Evolutionary conservation across 441 rosid genomes (phyloP), one percentile per base, ranked within the genome.

Genomic region (Caryocar brasiliense): DNA sequence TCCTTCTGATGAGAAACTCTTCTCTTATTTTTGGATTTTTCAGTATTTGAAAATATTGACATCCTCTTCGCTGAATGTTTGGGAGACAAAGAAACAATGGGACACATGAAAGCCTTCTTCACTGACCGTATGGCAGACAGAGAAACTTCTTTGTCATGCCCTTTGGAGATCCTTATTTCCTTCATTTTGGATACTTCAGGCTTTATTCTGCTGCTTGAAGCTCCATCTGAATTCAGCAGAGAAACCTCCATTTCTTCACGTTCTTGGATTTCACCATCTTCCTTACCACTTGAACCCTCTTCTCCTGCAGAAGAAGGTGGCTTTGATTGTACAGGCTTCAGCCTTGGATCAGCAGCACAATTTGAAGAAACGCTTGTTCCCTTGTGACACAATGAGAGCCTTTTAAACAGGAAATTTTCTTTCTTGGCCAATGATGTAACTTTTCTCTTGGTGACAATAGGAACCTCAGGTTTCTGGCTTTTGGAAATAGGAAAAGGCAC

Each of bases 351-450:
- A 47, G 33, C 43, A 35, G 10, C 43, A 56, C 34, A 56, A 40
- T 23, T 58, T 4, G 43, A 36, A 4, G 38, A 30, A 51, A 45
- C 53, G 14, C 40, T 46, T 18, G 40, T 38, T 39, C 27, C 63
- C 59, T 40, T 40, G 19, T 7, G 1, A 54, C 66, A 51, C 25
- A 51, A 54, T 38, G 62, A 32, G 23, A 56, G 55, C 25, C 71
- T 69, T 8, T 37, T 61, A 40, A 20, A 38, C n/a, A 54, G 59
- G 51, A 37, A 42, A 42, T 14, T 53, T 48, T 39, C 39, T 51
- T 48, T 48, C 22, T 50, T 33, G 20, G 35, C 63, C 44, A 35
- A 10, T 49, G 64, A 34, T 38, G 67, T 35, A 2, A 2, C 23
- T 47, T 62, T 49, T 38, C 39, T 43, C 49, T 46, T 64, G 47